Conservation (phyloP, 2,329 filamentous ascomycete species). For the Penicillium decumbens region DNA sequence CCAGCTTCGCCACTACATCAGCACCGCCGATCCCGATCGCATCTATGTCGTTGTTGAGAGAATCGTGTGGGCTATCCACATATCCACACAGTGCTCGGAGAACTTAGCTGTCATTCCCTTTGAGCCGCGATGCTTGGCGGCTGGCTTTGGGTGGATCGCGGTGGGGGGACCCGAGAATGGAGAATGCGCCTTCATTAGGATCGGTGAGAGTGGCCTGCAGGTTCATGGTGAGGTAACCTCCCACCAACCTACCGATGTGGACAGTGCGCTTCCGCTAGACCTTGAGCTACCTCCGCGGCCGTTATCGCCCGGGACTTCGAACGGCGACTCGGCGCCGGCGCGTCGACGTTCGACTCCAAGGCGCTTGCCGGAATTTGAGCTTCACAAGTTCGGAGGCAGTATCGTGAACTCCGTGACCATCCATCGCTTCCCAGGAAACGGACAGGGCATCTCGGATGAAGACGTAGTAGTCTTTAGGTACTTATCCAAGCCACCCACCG, state of each 20-base stretch:
- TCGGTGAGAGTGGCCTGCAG: slow-evolving; percentile 43
- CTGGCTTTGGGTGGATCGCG: slow-evolving; percentile 80
- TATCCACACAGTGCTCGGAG: slow-evolving; percentile 65
- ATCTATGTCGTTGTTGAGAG: slow-evolving; percentile 79
- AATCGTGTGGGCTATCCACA: slow-evolving; percentile 69
- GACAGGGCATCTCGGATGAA: slow-evolving; percentile 48
- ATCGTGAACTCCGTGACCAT: slow-evolving; percentile 66
- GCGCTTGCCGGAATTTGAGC: slow-evolving; percentile 45
- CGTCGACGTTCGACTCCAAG: slow-evolving; percentile 19
- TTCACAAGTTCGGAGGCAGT: slow-evolving; percentile 57
- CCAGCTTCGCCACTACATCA: slow-evolving; percentile 78
- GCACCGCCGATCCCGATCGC: slow-evolving; percentile 67
- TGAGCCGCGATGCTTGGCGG: slow-evolving; percentile 78
- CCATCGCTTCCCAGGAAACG: slow-evolving; percentile 49
- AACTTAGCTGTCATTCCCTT: slow-evolving; percentile 67
- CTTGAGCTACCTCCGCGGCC: slow-evolving; percentile 30
- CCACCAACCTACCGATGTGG: slow-evolving; percentile 46
- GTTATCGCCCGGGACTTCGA: slow-evolving; percentile 22
- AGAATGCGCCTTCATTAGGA: slow-evolving; percentile 74
- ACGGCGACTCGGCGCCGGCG: slow-evolving; percentile 13
- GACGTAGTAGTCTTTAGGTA: slow-evolving; percentile 52
- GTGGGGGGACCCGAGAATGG: slow-evolving; percentile 80
- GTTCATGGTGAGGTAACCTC: slow-evolving; percentile 37
- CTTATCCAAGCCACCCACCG: not conserved
- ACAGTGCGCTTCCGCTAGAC: slow-evolving; percentile 55